Base-by-base conservation (phyloP, 148 eudicot species). In the Selenicereus undatus region DNA sequence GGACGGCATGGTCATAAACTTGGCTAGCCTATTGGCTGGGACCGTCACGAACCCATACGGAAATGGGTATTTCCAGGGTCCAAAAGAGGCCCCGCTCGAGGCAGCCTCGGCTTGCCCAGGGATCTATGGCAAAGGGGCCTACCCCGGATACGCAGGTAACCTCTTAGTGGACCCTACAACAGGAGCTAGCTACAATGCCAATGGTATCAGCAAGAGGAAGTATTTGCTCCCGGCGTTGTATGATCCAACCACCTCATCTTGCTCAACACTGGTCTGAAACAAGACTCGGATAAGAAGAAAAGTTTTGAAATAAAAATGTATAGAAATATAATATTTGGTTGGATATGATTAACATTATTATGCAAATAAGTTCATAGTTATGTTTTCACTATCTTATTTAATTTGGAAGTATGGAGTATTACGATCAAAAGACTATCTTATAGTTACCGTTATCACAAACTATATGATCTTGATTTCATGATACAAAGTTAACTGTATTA, bases 41-140 rank as follows among this genome's bases (percentile, higher is more conserved):
- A 87, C 95, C 4, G 93, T 85, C 0, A 90, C 93, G 13, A 89
- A 90, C 84, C 95, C 95, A 9, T 85, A 79, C 62, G 91, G 88
- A 50, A 85, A 79, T 50, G 95, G 95, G 17, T 90, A 80, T 54
- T 92, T 71, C 76, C 93, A 90, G 77, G 93, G 95, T 12, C 86
- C 93, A 12, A 81, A 86, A 29, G 86, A 77, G 5, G 91, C 89
- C 11, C 91, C 93, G 13, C 79, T 91, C 24, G 93, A 91, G 74
- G 93, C 91, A 1, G 88, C 89, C 5, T 81, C 91, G 12, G 91
- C 90, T 21, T 91, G 93, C 56, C 83, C 89, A 0, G 91, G 93
- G 3, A 84, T 91, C 1, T 91, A 84, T 9, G 93, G 82, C 1
- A 87, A 84, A 68, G 91, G 91, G 0, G 89, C 91, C 8, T 91